Evolutionary conservation across 352 stramenopile genomes (phyloP), one percentile per base, ranked within the genome.

Genomic region (Globisporangium okanoganense): DNA sequence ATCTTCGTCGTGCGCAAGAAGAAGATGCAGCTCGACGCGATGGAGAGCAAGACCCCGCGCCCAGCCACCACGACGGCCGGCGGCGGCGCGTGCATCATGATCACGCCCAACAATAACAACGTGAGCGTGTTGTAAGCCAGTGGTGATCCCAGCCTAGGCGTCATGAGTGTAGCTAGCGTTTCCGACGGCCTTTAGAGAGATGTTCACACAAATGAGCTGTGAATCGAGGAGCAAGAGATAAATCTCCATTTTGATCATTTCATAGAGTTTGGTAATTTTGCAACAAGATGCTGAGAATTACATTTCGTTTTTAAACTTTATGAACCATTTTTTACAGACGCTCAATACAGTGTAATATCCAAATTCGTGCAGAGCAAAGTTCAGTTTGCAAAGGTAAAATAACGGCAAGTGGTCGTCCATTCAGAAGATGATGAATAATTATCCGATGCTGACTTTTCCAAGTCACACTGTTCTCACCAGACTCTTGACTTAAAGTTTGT

Each of bases 1-100:
- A 86, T 90, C 64, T 69, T 86, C 18, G 79, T 71, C 0, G 57
- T 87, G 43, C 79, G 80, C 54, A 78, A 80, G 69, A 90, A 90
- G 73, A 88, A 90, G 76, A 54, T 66, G 40, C 31, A 69, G 53
- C 65, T 90, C 22, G 80, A 90, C 29, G 80, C 69, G 33, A 61
- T 90, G 35, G 78, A 90, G 54, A 71, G 58, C 45, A 90, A 90
- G 73, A 85, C 73, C 0, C 78, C 80, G 33, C 64, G 55, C 1
- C 70, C 50, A 1, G 41, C 51, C 16, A 65, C 59, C n/a, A 56
- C 70, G 0, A 69, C 66, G 24, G 76, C 57, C 22, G 68, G 74
- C 18, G 57, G 67, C n/a, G 67, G 70, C 5, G 62, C 61, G 41
- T 61, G 74, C 47, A 73, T 70, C 54, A 75, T 90, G 62, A 72